Conservation (phyloP, 768 basidiomycete species). For the Mycena maculata region DNA sequence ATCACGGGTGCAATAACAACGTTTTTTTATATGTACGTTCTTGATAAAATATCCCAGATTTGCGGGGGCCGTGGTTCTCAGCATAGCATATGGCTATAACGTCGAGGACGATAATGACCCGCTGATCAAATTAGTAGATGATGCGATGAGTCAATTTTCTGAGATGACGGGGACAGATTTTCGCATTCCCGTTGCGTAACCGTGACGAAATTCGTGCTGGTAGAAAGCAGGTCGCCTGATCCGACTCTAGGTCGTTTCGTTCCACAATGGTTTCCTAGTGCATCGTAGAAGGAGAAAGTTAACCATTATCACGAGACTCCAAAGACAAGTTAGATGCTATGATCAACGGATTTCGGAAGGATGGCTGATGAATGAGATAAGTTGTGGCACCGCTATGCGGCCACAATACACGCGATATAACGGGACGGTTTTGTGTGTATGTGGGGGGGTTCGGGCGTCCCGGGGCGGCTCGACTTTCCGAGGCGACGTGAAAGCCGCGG, state of each 20-base stretch:
- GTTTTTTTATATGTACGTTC: neutral
- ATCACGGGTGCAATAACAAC: conserved; percentile 20
- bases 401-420: no score
- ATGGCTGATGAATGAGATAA: no score
- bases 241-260: conserved; percentile 37
- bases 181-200: conserved; percentile 45
- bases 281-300: conserved; percentile 39
- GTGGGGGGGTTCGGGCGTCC: no score
- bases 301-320: conserved; percentile 27
- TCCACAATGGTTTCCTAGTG: conserved; percentile 48
- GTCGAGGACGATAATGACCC: conserved; percentile 39
- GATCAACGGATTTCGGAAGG: no score
- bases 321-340: no score
- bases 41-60: conserved; percentile 28
- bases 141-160: conserved; percentile 41
- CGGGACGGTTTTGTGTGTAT: no score
- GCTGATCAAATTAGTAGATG: conserved; percentile 38
- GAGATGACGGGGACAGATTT: conserved; percentile 31
- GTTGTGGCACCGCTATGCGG: no score
- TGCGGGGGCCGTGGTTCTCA: conserved; percentile 41
- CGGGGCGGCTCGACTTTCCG: no score
- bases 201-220: neutral
- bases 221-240: neutral
- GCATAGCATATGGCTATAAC: conserved; percentile 45
- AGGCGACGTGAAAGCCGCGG: no score